phyloP scores from a whole-genome alignment of 2,329 filamentous ascomycete genomes.

The Akanthomyces uredinophilus region DNA sequence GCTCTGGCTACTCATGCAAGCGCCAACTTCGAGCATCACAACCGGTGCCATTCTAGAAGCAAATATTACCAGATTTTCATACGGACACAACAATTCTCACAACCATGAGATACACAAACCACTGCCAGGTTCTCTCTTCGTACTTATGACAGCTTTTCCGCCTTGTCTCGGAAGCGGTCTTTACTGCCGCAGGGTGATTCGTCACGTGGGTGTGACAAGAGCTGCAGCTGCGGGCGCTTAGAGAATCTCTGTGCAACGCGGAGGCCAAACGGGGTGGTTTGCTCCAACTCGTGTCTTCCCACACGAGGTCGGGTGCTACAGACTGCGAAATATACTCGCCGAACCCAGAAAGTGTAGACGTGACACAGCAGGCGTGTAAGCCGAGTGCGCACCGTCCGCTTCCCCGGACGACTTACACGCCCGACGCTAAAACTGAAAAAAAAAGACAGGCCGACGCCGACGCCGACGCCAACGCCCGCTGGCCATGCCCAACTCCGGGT shows the following conservation, averaged over 20 bases:
- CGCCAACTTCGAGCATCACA: background rate
- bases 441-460: background rate
- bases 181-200: background rate
- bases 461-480: no score
- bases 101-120: background rate
- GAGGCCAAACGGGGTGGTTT: background rate
- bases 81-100: background rate
- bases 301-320: background rate
- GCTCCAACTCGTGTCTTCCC: background rate
- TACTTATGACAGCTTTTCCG: no score
- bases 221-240: slow-evolving; percentile 2
- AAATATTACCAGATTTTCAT: background rate
- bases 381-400: background rate
- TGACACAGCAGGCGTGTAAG: background rate
- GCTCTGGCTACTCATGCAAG: background rate
- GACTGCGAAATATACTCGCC: background rate
- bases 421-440: background rate
- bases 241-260: background rate
- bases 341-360: no score
- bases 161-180: background rate
- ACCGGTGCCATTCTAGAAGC: background rate
- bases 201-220: slow-evolving; percentile 3
- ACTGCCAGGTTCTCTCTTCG: background rate
- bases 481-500: slow-evolving; percentile 23
- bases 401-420: background rate